Base-by-base conservation (phyloP, 257 asterid species). In the Fraxinus americana region DNA sequence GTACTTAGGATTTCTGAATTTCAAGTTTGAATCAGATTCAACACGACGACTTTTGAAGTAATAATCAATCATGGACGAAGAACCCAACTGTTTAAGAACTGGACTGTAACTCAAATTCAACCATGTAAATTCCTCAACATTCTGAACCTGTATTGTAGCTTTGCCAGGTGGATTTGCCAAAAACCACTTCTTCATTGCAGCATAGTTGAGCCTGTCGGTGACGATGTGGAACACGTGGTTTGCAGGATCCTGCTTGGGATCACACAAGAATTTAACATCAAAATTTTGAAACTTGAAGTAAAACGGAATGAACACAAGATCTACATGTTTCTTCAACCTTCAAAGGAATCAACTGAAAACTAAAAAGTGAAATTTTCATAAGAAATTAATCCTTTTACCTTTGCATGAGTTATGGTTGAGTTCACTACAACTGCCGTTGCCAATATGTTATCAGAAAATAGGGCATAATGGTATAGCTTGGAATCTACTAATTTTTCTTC, bases 131-230 rank as follows among this genome's bases (percentile, higher is more conserved):
- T 82, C 86, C 77, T 89, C 91, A 19, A 89, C 85, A 77, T 86
- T 85, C 82, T 85, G 89, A 61, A 89, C 85, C 25, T 87, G 83
- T 63, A 87, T 76, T 7, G 87, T 77, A 73, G 91, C 89, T 76
- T 87, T 75, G 43, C 84, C 88, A 2, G 85, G 86, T 30, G 89
- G 88, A 72, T 89, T 87, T 30, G 83, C 75, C 81, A 87, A 67
- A 77, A 87, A 89, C 88, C 91, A 87, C 91, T 87, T 87, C 57
- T 57, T 87, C 92, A 87, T 82, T 7, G 91, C 86, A 36, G 91
- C 91, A 13, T 78, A 83, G 73, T 87, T 89, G 36, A 87, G 88
- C 75, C 83, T 79, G 74, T 89, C 92, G 0, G 92, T 85, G 66
- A 89, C 92, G 7, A 89, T 75, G 75, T 89, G 91, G 86, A 89